Evolutionary conservation across 257 asterid species (phyloP), one percentile per base, ranked within the genome.

Genomic region (Orobanche coerulescens): DNA sequence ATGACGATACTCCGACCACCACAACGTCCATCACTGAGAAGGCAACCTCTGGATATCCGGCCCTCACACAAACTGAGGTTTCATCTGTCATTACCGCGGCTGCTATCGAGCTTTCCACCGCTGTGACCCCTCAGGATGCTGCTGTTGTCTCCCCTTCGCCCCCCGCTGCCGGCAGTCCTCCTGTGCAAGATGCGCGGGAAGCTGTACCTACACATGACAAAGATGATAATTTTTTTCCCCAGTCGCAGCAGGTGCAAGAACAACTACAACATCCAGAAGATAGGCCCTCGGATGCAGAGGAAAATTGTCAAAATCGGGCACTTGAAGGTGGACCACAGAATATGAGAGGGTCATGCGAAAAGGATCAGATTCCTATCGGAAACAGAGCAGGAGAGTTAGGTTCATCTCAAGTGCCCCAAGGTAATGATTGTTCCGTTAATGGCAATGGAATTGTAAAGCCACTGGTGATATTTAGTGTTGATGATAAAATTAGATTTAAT

Each of bases 401-500:
- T 7, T 30, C 43, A 0, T 55, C 68, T 16, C 60, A 51, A 30
- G 61, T 23, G 5, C 36, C 64, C 6, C 2, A 6, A 13, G 79
- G 28, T 3, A 36, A 62, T 20, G 71, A 13, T 43, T 1, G 30
- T 6, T 18, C 30, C 0, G 64, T 3, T 0, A 48, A 22, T 51
- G 54, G 15, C 10, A 57, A 53, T 48, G 73, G 68, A 20, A 19
- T 61, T 23, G 53, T 55, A 15, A 61, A 68, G 49, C 80, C 75
- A 1, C 71, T 87, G 20, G 63, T 73, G 52, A 53, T 79, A 49
- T 58, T 78, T 40, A 71, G 63, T 50, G 58, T 77, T 64, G 81
- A 75, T 11, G 96, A 82, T 69, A 80, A 74, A 73, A 31, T 86
- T 49, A 79, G 73, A 70, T 84, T 86, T 58, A 75, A 78, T 11